phyloP scores from a whole-genome alignment of 768 basidiomycete genomes.

The Mycena sanguinolenta region DNA sequence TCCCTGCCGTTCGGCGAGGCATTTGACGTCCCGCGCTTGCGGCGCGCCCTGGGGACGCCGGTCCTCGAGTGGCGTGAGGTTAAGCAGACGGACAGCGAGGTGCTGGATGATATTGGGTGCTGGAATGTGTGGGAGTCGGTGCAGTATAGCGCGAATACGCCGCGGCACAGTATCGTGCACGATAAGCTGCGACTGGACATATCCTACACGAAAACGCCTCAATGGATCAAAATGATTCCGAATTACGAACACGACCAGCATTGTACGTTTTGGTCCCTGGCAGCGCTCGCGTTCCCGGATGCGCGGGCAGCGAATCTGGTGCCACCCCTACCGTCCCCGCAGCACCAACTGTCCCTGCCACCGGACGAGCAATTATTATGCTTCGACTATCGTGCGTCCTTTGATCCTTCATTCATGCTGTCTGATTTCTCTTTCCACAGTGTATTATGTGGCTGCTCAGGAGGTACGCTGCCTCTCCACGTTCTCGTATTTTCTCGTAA shows the following conservation, averaged over 20 bases:
- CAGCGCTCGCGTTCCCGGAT: conserved; percentile 37
- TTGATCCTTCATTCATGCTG: not conserved
- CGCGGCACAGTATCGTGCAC: conserved; percentile 33
- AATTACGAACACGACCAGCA: conserved; percentile 39
- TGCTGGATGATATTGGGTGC: conserved; percentile 48
- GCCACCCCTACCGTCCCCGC: conserved; percentile 34
- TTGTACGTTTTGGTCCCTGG: conserved; percentile 43
- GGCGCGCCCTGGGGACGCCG: conserved; percentile 43
- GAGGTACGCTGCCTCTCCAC: conserved; percentile 32
- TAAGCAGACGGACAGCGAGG: conserved; percentile 37
- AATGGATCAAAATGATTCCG: conserved; percentile 42
- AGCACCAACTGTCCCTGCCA: conserved; percentile 32
- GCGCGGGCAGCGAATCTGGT: conserved; percentile 31
- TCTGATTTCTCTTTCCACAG: not conserved
- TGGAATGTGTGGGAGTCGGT: conserved; percentile 42
- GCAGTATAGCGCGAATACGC: conserved; percentile 9
- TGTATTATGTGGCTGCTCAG: conserved; percentile 38
- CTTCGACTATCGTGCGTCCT: conserved; percentile 35
- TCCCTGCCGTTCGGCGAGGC: conserved; percentile 48
- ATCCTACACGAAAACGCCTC: conserved; percentile 42
- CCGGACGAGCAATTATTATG: conserved; percentile 43
- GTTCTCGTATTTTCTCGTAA: conserved; percentile 15
- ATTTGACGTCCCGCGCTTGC: conserved; percentile 51
- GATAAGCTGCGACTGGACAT: conserved; percentile 40
- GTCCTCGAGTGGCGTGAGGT: conserved; percentile 56